Evolutionary conservation across 2,329 filamentous ascomycete genomes (phyloP).

Genomic region (Fusarium napiforme): DNA sequence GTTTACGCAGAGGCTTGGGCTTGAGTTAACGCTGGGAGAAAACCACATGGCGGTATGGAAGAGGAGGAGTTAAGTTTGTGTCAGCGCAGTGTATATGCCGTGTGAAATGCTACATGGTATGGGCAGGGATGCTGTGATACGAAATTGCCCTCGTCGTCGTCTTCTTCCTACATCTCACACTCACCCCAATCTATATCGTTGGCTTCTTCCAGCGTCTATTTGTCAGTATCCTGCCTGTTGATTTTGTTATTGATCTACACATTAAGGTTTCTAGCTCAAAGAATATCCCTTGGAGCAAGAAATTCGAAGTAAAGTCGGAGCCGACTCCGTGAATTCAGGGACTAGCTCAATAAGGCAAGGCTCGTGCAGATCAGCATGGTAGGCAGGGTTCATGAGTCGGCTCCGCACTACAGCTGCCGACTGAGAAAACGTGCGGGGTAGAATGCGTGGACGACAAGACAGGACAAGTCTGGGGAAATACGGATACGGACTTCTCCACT

Average conservation of each 20-base stretch:
- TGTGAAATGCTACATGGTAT: not conserved
- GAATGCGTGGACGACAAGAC: not conserved
- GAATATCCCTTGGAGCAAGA: not conserved
- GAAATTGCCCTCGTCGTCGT: not conserved
- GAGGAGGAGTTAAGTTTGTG: too few relatives aligned
- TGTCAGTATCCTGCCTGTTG: fast-evolving
- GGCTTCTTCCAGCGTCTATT: too few relatives aligned
- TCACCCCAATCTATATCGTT: too few relatives aligned
- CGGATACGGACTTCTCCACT: not conserved
- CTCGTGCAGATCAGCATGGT: not conserved
- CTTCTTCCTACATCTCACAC: too few relatives aligned
- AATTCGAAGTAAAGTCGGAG: not conserved
- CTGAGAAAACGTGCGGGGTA: not conserved
- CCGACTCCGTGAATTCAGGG: not conserved
- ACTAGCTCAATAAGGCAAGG: not conserved
- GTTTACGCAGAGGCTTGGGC: not conserved
- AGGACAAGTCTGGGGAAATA: not conserved
- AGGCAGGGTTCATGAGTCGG: not conserved
- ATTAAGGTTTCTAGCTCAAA: not conserved
- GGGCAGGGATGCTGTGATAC: not conserved
- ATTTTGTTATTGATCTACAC: not conserved
- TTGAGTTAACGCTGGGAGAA: not conserved
- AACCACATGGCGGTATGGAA: not conserved
- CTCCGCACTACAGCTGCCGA: not conserved
- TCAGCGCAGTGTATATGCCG: not conserved